These are phyloP conservation scores for Tolypocladium amazonense DNA, from an alignment of 2,329 filamentous ascomycete species.

Conservation along the genomic window DNA sequence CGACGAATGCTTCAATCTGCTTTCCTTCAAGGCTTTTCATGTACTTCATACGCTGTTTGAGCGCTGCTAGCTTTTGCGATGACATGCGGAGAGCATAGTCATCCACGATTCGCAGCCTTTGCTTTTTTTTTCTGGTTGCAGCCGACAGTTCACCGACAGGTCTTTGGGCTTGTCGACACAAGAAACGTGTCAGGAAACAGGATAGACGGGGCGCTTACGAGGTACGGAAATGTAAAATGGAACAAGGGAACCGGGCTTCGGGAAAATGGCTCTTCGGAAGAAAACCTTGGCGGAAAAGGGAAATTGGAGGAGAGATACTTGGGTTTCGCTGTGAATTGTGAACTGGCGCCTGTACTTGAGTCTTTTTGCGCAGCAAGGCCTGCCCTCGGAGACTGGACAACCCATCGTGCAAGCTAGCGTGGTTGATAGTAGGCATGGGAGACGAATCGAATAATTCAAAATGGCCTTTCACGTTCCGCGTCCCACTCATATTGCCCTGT, in stretches of 20 bases:
- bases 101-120: background rate
- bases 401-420: background rate
- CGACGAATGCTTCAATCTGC: background rate
- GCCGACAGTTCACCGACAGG: background rate
- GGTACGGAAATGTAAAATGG: background rate
- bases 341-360: background rate
- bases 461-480: background rate
- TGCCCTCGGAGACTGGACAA: background rate
- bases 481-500: background rate
- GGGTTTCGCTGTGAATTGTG: background rate
- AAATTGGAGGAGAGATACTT: background rate
- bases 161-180: background rate
- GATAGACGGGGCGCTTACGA: background rate
- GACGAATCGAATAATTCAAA: background rate
- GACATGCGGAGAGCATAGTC: background rate
- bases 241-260: background rate
- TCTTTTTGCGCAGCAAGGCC: background rate
- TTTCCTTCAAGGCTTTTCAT: background rate
- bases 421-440: background rate
- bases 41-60: background rate
- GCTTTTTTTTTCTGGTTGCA: background rate
- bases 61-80: background rate
- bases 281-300: background rate
- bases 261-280: background rate
- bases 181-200: background rate